A percentile compares a stretch with the other conserved stretches of the same genome.
These are phyloP conservation scores for Lasiodiplodia hormozganensis DNA, from an alignment of 2,329 filamentous ascomycete genomes.

Conservation along the genomic window DNA sequence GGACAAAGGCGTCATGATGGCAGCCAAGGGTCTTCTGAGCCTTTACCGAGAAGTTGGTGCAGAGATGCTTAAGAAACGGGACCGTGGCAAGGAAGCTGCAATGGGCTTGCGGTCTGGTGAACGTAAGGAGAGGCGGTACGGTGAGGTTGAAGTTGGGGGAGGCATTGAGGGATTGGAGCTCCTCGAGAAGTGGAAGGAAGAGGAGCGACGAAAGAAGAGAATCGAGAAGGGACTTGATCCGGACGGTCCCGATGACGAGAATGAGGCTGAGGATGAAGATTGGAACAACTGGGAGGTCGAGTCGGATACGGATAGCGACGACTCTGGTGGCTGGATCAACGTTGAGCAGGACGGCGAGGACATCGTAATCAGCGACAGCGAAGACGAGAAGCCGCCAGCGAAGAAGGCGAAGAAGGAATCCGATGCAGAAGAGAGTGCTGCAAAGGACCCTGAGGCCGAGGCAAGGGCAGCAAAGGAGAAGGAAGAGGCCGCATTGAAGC, in stretches of 20 bases:
- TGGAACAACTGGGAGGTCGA: constrained; percentile 69
- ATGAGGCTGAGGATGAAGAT: constrained; percentile 66
- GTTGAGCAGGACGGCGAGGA: constrained; percentile 82
- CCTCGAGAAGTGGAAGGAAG: constrained; percentile 90
- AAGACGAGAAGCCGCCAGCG: constrained; percentile 71
- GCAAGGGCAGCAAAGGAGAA: constrained; percentile 40
- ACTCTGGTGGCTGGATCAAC: constrained; percentile 91
- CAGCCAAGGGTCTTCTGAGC: constrained; percentile 87
- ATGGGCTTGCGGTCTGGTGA: constrained; percentile 80
- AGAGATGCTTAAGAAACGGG: constrained; percentile 85
- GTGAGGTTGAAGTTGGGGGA: constrained; percentile 80
- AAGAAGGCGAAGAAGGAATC: constrained; percentile 66
- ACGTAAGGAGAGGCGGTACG: constrained; percentile 79
- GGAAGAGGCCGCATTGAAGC: constrained; percentile 61
- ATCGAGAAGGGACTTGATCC: constrained; percentile 70
- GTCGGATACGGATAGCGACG: constrained; percentile 64
- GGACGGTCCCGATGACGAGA: constrained; percentile 67
- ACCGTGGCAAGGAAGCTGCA: constrained; percentile 88
- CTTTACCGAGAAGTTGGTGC: constrained; percentile 92
- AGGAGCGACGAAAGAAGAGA: constrained; percentile 78
- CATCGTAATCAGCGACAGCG: constrained; percentile 74
- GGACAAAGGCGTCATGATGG: constrained; percentile 99
- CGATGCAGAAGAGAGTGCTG: constrained; percentile 50
- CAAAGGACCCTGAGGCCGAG: constrained; percentile 53
- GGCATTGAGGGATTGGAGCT: constrained; percentile 88